Conservation (phyloP, 768 basidiomycete genomes). For the Leccinum incarnatum region DNA sequence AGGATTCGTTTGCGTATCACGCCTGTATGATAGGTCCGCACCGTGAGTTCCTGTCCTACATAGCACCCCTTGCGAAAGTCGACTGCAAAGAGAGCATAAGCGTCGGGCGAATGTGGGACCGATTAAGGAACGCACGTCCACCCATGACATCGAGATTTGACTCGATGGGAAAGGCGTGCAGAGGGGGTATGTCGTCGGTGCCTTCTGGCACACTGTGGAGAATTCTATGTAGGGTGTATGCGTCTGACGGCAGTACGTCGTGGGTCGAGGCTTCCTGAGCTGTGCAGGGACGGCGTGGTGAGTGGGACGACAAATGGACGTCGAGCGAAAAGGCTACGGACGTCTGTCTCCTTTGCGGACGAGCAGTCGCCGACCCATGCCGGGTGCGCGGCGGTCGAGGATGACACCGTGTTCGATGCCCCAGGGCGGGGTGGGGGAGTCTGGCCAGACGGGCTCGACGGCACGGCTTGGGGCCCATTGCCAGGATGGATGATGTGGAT, state of each 20-base stretch:
- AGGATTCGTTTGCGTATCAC: constrained; percentile 85
- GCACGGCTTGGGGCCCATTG: constrained; percentile 65
- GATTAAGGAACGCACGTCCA: constrained; percentile 58
- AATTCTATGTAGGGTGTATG: constrained; percentile 78
- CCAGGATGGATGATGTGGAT: constrained; percentile 46
- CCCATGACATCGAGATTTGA: constrained; percentile 95
- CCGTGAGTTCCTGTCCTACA: constrained; percentile 95
- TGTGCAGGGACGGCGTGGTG: constrained; percentile 24
- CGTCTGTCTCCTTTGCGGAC: constrained; percentile 69
- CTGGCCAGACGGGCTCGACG: constrained; percentile 73
- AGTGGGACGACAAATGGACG: background rate
- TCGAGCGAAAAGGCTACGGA: constrained; percentile 42
- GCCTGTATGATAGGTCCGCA: constrained; percentile 94
- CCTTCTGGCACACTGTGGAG: constrained; percentile 89
- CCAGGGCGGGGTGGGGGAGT: constrained; percentile 54
- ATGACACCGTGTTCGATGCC: constrained; percentile 51
- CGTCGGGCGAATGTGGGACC: background rate
- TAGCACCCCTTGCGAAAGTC: constrained; percentile 98
- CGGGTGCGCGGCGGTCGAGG: constrained; percentile 64
- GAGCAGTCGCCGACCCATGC: constrained; percentile 76
- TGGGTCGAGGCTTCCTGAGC: constrained; percentile 57
- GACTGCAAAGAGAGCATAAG: constrained; percentile 45
- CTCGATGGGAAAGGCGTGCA: constrained; percentile 88
- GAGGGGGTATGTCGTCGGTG: constrained; percentile 65
- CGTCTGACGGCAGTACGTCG: constrained; percentile 48